Percentiles rank a stretch among this genome's conserved stretches.
These are phyloP conservation scores for Tanacetum coccineum DNA, from an alignment of 129 eudicot species.

Conservation along the genomic window DNA sequence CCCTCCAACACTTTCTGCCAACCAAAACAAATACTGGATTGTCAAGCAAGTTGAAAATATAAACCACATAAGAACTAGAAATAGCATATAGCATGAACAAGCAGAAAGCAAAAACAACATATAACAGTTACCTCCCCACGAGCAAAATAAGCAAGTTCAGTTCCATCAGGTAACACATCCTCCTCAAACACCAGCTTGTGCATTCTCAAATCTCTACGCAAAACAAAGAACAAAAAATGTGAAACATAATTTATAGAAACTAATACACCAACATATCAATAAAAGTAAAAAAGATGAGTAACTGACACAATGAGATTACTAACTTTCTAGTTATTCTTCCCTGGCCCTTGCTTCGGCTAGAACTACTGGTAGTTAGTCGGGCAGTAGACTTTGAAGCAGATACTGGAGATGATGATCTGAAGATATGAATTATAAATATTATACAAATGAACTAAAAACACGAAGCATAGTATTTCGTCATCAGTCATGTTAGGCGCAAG, in stretches of 20 bases:
- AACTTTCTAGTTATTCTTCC: constrained; percentile 81
- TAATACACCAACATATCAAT: neutral
- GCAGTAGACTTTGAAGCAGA: constrained; percentile 30
- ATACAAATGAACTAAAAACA: constrained; percentile 9
- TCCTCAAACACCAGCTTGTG: constrained; percentile 73
- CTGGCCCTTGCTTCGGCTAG: constrained; percentile 41
- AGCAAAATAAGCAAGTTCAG: constrained; percentile 62
- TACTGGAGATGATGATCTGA: constrained; percentile 35
- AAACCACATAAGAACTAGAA: neutral
- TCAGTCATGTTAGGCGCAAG: neutral
- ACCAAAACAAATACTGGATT: constrained; percentile 3
- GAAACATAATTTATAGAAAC: too few species aligned
- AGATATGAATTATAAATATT: constrained; percentile 6
- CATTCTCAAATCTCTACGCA: constrained; percentile 70
- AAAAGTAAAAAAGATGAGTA: constrained; percentile 4
- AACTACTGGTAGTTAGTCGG: constrained; percentile 24
- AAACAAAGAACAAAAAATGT: neutral
- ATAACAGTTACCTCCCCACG: constrained; percentile 62
- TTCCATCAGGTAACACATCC: constrained; percentile 70
- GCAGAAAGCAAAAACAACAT: neutral
- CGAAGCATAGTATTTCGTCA: constrained; percentile 1
- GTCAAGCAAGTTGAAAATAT: neutral
- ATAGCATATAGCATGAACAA: neutral
- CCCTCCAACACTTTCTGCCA: constrained; percentile 75
- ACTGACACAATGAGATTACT: constrained; percentile 18